phyloP scores from a whole-genome alignment of 2,329 filamentous ascomycete genomes.

The Trichoderma koningii region DNA sequence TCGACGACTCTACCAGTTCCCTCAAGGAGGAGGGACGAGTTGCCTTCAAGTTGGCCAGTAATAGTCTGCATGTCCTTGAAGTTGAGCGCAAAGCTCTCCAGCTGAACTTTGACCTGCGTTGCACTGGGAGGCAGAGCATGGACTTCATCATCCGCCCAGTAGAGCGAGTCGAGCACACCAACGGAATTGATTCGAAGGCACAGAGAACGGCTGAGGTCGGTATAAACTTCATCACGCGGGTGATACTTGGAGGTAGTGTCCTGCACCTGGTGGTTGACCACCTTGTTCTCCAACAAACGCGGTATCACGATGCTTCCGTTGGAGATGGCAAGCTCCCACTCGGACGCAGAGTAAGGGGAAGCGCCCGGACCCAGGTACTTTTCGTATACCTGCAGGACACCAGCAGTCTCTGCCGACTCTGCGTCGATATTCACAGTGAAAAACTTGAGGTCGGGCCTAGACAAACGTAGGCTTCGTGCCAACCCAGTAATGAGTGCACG shows the following conservation, averaged over 20 bases:
- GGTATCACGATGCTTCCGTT: constrained; percentile 23
- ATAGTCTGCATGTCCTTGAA: constrained; percentile 22
- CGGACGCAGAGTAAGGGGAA: constrained; percentile 20
- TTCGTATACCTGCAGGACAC: constrained; percentile 15
- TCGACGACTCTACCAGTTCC: constrained; percentile 19
- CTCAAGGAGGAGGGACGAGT: constrained; percentile 12
- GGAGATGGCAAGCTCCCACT: constrained; percentile 25
- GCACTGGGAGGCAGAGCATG: constrained; percentile 15
- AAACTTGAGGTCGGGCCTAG: neutral
- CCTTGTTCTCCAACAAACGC: constrained; percentile 16
- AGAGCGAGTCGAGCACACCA: constrained; percentile 20
- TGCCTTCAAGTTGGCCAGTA: constrained; percentile 14
- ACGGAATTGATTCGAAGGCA: constrained; percentile 13
- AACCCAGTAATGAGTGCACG: constrained; percentile 11
- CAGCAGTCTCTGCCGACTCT: neutral
- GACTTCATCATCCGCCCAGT: constrained; percentile 18
- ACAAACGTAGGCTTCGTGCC: constrained; percentile 12
- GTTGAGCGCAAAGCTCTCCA: constrained; percentile 22
- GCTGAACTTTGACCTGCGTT: constrained; percentile 13
- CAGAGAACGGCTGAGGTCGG: constrained; percentile 3
- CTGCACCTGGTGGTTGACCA: constrained; percentile 11
- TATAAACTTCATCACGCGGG: constrained; percentile 14
- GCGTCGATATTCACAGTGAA: constrained; percentile 14
- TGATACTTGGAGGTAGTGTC: constrained; percentile 22
- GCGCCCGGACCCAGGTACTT: constrained; percentile 17